Conservation (phyloP, 768 basidiomycete genomes). For the Mycena vitilis region DNA sequence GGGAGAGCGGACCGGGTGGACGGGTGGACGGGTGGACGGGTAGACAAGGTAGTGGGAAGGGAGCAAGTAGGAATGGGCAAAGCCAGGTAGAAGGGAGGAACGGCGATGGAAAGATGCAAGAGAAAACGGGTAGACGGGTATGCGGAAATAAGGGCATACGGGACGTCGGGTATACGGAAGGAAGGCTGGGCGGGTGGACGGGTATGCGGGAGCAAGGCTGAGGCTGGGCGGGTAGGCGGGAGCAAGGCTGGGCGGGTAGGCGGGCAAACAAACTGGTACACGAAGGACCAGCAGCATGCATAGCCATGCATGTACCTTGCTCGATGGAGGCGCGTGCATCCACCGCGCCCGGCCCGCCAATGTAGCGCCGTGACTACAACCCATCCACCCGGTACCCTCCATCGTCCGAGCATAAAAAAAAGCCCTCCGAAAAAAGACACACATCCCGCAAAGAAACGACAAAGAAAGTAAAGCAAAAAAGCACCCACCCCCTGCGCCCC, state of each 20-base stretch:
- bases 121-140: not conserved
- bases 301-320: no score
- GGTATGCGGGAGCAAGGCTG: not conserved
- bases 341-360: no score
- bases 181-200: slow-evolving; percentile 5
- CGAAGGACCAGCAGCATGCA: no score
- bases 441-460: not conserved
- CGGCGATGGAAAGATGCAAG: no score
- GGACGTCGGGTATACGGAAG: not conserved
- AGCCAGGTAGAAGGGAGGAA: not conserved
- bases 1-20: not conserved
- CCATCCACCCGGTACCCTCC: no score
- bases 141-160: not conserved
- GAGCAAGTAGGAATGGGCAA: not conserved
- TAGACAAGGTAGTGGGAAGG: not conserved
- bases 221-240: not conserved
- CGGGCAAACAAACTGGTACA: not conserved
- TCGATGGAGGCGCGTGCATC: no score
- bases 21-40: not conserved
- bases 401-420: not conserved
- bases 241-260: not conserved
- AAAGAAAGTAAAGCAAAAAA: not conserved
- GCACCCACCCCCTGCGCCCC: slow-evolving; percentile 28
- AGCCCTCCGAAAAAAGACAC: not conserved
- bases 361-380: no score